Conservation (phyloP, 257 asterid genomes). For the Nicotiana undulata region DNA sequence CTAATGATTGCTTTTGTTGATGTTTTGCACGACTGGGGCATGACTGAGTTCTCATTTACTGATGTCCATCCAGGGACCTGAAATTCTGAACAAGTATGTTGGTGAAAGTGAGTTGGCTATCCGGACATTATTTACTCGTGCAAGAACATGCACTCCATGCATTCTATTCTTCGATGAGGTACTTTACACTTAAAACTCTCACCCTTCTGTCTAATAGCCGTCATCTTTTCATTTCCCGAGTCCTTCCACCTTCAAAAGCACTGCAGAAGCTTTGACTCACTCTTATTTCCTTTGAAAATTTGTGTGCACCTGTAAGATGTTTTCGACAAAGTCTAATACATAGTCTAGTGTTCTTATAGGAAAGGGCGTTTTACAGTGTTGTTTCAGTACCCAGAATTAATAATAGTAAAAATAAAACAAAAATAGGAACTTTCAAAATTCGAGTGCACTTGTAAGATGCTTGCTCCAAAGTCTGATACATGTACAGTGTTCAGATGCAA, state of each 20-base stretch:
- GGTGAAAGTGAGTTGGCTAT: slow-evolving; percentile 93
- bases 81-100: slow-evolving; percentile 75
- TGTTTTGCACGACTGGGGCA: slow-evolving; percentile 4
- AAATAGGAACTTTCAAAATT: not conserved
- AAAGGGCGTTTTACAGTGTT: not conserved
- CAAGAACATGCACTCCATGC: slow-evolving; percentile 93
- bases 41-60: not conserved
- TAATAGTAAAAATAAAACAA: not conserved
- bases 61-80: slow-evolving; percentile 65
- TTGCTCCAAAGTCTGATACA: not conserved
- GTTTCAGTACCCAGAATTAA: not conserved
- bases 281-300: not conserved
- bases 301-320: not conserved
- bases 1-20: not conserved
- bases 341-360: not conserved
- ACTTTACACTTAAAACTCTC: not conserved
- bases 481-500: not conserved
- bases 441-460: not conserved
- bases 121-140: slow-evolving; percentile 76
- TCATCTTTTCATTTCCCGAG: not conserved
- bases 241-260: not conserved
- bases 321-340: not conserved
- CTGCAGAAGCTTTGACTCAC: not conserved
- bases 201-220: not conserved
- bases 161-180: slow-evolving; percentile 94